Evolutionary conservation across 192 early-diverging fungal species (phyloP), one percentile per base, ranked within the genome.

Genomic region (Umbelopsis sp.): DNA sequence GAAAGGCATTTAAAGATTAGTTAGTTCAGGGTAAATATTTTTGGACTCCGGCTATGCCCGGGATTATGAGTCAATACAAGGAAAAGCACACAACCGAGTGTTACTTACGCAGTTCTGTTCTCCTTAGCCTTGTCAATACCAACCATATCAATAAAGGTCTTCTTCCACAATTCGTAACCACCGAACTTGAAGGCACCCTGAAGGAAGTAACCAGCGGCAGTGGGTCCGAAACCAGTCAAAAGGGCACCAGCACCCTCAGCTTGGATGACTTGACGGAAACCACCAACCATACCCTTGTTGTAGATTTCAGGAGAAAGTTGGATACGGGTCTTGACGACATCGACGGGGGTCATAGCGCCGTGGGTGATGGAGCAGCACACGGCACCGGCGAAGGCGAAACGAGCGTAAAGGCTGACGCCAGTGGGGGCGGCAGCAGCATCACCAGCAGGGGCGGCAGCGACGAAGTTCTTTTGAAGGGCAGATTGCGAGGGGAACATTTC

Each of bases 321-420:
- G 67, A 93, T 93, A 62, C 90, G 79, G 41, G 90, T 91, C 82
- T 91, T 93, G 71, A 91, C 89, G 69, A 93, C 90, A 83, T 91
- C 91, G 71, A 90, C 87, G 50, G 79, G 79, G 38, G 79, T 80
- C 76, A 87, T 76, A 70, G 82, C 86, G 81, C 86, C 86, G 81
- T 87, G 86, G 69, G 86, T 87, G 79, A 87, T 74, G 77, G 77
- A 78, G 74, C 86, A 87, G 77, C 86, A 84, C 67, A 87, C 59
- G 50, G 86, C 86, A 77, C 86, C 86, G 54, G 86, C 84, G 45
- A 87, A 74, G 53, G 86, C 86, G 75, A 83, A 87, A 71, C 86
- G 84, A 38, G 84, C 74, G 65, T 87, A 87, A 32, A 87, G 80
- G 47, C 25, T 31, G 66, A 73, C 81, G 71, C 86, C 86, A 69